Conservation (phyloP, 306 rosid genomes). For the Fagus sylvatica region DNA sequence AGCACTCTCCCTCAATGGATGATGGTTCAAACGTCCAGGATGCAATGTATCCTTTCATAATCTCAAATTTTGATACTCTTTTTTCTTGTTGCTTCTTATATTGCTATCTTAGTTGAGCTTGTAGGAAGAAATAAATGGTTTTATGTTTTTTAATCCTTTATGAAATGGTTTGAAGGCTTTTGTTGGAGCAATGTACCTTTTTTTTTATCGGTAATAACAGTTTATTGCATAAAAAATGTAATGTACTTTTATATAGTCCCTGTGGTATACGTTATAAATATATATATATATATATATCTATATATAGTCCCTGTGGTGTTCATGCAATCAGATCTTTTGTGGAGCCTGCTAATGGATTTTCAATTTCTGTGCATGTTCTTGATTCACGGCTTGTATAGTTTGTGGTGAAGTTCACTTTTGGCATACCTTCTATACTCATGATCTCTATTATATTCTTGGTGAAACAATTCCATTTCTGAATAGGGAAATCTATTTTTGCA, state of each 20-base stretch:
- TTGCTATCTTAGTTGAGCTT: neutral
- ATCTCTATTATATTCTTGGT: conserved; percentile 1
- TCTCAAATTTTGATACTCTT: neutral
- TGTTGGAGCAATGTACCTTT: neutral
- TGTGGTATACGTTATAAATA: too few relatives aligned
- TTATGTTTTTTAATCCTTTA: neutral
- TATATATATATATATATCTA: too few relatives aligned
- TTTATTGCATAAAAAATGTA: too few relatives aligned
- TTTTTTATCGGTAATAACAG: too few relatives aligned
- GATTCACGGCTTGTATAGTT: neutral
- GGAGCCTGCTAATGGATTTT: neutral
- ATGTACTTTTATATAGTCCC: too few relatives aligned
- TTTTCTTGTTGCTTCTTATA: neutral
- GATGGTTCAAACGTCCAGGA: conserved; percentile 38
- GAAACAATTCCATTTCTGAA: conserved; percentile 1
- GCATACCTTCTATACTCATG: conserved; percentile 1
- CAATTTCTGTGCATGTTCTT: neutral
- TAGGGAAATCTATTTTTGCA: conserved; percentile 4
- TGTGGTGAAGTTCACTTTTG: conserved; percentile 3
- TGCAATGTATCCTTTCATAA: conserved; percentile 71
- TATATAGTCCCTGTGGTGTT: neutral
- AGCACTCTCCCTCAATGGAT: conserved; percentile 31
- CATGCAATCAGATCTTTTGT: neutral
- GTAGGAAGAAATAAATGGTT: neutral
- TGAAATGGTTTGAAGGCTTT: neutral